Percentiles rank a stretch among this genome's conserved stretches.
Evolutionary conservation across 257 asterid species (phyloP).

Genomic region (Solanum pennellii): DNA sequence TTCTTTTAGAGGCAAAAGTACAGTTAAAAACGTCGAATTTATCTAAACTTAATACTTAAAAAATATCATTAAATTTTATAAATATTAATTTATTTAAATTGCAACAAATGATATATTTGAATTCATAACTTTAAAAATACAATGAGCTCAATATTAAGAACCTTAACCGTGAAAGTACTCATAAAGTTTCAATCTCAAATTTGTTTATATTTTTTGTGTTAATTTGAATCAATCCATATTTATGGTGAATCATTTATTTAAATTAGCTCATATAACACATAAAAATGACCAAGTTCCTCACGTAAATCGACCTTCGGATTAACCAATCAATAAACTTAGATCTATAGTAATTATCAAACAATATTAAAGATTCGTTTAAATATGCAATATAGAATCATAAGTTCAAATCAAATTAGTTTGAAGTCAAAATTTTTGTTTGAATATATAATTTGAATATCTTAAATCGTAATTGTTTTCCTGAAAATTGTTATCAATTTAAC

Average conservation of each 20-base stretch:
- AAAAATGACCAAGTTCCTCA: neutral
- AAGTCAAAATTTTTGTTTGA: neutral
- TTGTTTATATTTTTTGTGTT: neutral
- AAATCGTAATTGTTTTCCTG: too few relatives aligned
- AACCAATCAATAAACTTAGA: too few relatives aligned
- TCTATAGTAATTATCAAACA: too few relatives aligned
- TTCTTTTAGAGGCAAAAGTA: neutral
- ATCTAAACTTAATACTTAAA: neutral
- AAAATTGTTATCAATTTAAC: neutral
- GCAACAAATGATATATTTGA: neutral
- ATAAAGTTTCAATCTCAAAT: neutral
- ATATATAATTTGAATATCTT: too few relatives aligned
- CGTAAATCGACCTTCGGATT: neutral
- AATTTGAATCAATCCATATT: neutral
- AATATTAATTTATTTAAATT: neutral
- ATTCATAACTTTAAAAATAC: neutral
- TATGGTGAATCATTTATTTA: neutral
- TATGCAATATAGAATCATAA: too few relatives aligned
- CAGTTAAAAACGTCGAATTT: neutral
- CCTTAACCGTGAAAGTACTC: neutral
- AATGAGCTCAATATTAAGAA: neutral
- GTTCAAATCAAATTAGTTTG: neutral
- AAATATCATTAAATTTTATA: neutral
- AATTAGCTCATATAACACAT: neutral
- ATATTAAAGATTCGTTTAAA: neutral